Percentiles rank a stretch among this genome's conserved stretches.
phyloP scores from a whole-genome alignment of 345 rosid genomes.

The Pistacia atlantica region DNA sequence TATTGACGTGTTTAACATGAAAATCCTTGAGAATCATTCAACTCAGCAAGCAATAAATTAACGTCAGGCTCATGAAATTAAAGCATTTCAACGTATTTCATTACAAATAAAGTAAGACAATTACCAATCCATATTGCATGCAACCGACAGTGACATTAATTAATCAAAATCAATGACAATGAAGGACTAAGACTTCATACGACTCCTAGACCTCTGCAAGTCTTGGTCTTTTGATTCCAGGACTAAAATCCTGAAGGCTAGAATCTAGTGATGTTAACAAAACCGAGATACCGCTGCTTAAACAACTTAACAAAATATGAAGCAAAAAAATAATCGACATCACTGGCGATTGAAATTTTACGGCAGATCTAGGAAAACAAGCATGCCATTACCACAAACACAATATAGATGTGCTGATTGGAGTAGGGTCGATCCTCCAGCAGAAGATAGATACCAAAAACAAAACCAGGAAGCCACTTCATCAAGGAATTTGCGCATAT shows the following conservation, averaged over 20 bases:
- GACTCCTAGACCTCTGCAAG: not conserved
- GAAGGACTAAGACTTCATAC: not conserved
- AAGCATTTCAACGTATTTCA: not conserved
- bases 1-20: not conserved
- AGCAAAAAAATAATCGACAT: not conserved
- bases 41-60: not conserved
- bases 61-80: not conserved
- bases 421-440: not conserved
- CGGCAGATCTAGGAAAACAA: not conserved
- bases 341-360: not conserved
- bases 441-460: not conserved
- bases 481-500: not conserved
- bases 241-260: not conserved
- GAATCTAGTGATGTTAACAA: not conserved
- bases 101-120: not conserved
- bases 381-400: not conserved
- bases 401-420: not conserved
- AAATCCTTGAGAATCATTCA: too few relatives aligned
- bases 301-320: not conserved
- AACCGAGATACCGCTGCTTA: too few relatives aligned
- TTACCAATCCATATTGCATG: not conserved
- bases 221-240: not conserved
- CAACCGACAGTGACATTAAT: not conserved
- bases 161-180: not conserved
- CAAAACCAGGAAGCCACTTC: slow-evolving; percentile 5